A percentile compares a stretch with the other conserved stretches of the same genome.
Evolutionary conservation across 371 early-diverging fungal genomes (phyloP).

Genomic region (Caulochytrium protostelioides): DNA sequence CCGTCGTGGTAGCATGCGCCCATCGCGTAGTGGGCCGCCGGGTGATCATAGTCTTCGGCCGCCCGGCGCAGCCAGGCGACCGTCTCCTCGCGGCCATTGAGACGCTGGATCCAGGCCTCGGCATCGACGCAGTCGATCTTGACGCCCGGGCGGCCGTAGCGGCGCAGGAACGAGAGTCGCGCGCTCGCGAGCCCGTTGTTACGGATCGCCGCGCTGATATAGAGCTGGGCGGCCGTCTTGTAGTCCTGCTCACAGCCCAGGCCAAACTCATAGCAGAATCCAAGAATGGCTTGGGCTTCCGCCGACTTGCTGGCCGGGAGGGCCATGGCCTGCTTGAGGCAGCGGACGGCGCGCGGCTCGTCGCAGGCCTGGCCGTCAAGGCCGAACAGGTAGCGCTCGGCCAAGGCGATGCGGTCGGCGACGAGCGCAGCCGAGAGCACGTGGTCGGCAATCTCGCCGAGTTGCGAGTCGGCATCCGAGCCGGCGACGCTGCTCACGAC

Average conservation of each 20-base stretch:
- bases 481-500: too few relatives aligned
- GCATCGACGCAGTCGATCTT: slow-evolving; percentile 47
- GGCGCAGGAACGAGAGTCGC: slow-evolving; percentile 44
- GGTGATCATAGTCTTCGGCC: slow-evolving; percentile 28
- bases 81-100: slow-evolving; percentile 16
- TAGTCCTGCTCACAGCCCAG: slow-evolving; percentile 35
- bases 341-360: not conserved
- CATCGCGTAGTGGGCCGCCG: slow-evolving; percentile 45
- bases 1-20: slow-evolving; percentile 56
- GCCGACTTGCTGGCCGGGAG: not conserved
- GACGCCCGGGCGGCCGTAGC: slow-evolving; percentile 51
- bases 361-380: not conserved
- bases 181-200: slow-evolving; percentile 25
- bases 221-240: slow-evolving; percentile 33
- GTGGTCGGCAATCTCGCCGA: too few relatives aligned
- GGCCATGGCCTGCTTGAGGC: not conserved
- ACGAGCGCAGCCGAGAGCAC: too few relatives aligned
- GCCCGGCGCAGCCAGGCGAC: slow-evolving; percentile 35
- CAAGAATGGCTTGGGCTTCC: slow-evolving; percentile 11
- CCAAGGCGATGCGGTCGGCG: too few relatives aligned
- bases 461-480: too few relatives aligned
- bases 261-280: slow-evolving; percentile 52
- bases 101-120: slow-evolving; percentile 30
- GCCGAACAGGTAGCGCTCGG: not conserved
- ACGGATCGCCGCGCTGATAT: slow-evolving; percentile 29